phyloP scores from a whole-genome alignment of 441 rosid species.

The Populus hybrid region DNA sequence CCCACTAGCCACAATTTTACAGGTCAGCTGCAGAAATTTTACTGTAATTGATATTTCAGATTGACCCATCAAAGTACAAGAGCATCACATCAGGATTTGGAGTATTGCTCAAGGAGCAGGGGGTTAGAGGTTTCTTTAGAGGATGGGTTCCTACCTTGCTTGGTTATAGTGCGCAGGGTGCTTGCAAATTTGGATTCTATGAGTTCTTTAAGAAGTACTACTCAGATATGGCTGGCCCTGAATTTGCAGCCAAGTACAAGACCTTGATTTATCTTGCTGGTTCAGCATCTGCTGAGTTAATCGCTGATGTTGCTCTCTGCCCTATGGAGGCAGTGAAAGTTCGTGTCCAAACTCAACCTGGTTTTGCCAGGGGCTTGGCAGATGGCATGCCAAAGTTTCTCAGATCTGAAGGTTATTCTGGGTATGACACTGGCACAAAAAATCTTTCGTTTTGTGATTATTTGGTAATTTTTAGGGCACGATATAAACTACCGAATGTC shows the following conservation, averaged over 20 bases:
- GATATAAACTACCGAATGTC: not conserved
- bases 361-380: conserved; percentile 85
- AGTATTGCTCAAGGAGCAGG: too few species aligned
- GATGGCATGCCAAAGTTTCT: conserved; percentile 94
- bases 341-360: conserved; percentile 96
- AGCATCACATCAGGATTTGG: too few species aligned
- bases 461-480: not conserved
- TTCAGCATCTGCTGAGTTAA: too few species aligned
- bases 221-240: too few species aligned
- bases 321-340: conserved; percentile 74
- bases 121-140: too few species aligned
- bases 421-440: conserved; percentile 37
- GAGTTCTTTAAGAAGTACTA: too few species aligned
- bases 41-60: conserved; percentile 36
- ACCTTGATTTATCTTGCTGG: too few species aligned
- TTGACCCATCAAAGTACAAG: conserved; percentile 50
- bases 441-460: not conserved
- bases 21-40: not conserved
- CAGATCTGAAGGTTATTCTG: conserved; percentile 80
- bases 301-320: too few species aligned
- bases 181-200: too few species aligned
- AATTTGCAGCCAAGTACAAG: too few species aligned
- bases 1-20: not conserved
- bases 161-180: too few species aligned
- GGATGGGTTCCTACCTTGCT: too few species aligned